A percentile compares a stretch with the other conserved stretches of the same genome.
These are phyloP conservation scores for Tolypocladium album DNA, from an alignment of 2,329 filamentous ascomycete genomes.

Conservation along the genomic window DNA sequence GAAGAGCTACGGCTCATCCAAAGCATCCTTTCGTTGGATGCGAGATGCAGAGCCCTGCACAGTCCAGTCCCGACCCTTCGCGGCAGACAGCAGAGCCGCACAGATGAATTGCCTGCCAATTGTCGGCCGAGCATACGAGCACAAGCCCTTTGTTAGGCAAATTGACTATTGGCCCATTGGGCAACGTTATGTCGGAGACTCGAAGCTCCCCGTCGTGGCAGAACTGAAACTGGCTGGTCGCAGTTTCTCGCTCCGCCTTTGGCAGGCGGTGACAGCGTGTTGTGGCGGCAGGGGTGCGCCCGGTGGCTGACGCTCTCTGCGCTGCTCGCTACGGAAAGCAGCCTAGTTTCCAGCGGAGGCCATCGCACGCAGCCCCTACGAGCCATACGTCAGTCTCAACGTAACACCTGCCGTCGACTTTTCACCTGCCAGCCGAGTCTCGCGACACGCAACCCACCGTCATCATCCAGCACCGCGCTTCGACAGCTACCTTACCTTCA, in stretches of 20 bases:
- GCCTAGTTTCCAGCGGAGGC: background rate
- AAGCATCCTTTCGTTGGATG: background rate
- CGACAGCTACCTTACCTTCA: constrained; percentile 5
- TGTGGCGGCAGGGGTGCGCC: background rate
- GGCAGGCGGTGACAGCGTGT: background rate
- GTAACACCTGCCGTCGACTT: background rate
- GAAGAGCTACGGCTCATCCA: background rate
- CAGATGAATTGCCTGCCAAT: background rate
- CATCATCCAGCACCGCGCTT: background rate
- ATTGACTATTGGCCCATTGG: too few relatives aligned
- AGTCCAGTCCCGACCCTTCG: background rate
- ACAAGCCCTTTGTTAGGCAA: background rate
- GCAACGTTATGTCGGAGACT: too few relatives aligned
- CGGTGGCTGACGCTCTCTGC: background rate
- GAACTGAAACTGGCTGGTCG: background rate
- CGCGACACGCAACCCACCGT: constrained; percentile 3
- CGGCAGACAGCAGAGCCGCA: background rate
- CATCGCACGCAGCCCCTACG: background rate
- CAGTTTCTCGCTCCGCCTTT: background rate
- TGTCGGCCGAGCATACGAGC: background rate
- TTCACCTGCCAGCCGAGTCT: constrained; percentile 1
- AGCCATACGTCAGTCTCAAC: constrained; percentile 3
- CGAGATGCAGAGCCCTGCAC: background rate
- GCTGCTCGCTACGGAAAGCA: background rate
- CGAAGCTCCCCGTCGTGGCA: background rate